Evolutionary conservation across 768 basidiomycete species (phyloP).

Genomic region (Coprinellus aureogranulatus): DNA sequence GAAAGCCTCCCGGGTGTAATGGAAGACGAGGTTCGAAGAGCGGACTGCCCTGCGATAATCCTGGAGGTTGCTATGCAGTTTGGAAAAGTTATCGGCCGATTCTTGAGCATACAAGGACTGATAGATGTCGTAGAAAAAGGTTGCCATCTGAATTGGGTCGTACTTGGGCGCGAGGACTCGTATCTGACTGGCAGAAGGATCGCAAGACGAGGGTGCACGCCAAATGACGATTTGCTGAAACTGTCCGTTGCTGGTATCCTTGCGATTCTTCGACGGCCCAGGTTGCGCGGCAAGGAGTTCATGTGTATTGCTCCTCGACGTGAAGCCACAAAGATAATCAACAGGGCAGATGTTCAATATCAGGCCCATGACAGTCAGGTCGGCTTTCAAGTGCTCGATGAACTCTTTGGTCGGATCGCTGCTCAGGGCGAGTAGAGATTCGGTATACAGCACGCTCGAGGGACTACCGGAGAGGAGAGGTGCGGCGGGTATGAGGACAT

Average conservation of each 20-base stretch:
- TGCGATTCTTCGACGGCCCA: not conserved
- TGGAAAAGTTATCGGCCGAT: constrained; percentile 13
- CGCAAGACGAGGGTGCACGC: constrained; percentile 29
- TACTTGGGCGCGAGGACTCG: constrained; percentile 13
- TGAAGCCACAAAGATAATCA: constrained; percentile 34
- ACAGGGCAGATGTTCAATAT: constrained; percentile 34
- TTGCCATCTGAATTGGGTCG: constrained; percentile 29
- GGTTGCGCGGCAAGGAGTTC: constrained; percentile 22
- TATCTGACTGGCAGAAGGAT: constrained; percentile 13
- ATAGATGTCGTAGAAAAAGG: constrained; percentile 38
- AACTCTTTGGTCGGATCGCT: constrained; percentile 31
- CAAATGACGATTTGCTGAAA: constrained; percentile 38
- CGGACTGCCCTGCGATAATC: not conserved
- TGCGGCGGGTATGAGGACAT: constrained; percentile 35
- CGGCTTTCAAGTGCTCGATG: constrained; percentile 26
- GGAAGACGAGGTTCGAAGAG: constrained; percentile 15
- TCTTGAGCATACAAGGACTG: constrained; percentile 36
- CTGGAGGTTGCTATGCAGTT: not conserved
- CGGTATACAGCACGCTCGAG: constrained; percentile 39
- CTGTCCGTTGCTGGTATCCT: constrained; percentile 13
- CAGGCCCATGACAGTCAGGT: constrained; percentile 32
- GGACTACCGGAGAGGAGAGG: constrained; percentile 35
- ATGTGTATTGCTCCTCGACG: constrained; percentile 33
- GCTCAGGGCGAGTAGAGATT: constrained; percentile 34
- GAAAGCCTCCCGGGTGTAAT: constrained; percentile 51